phyloP scores from a whole-genome alignment of 805 yeast genomes.

The Suhomyces kilbournensis region DNA sequence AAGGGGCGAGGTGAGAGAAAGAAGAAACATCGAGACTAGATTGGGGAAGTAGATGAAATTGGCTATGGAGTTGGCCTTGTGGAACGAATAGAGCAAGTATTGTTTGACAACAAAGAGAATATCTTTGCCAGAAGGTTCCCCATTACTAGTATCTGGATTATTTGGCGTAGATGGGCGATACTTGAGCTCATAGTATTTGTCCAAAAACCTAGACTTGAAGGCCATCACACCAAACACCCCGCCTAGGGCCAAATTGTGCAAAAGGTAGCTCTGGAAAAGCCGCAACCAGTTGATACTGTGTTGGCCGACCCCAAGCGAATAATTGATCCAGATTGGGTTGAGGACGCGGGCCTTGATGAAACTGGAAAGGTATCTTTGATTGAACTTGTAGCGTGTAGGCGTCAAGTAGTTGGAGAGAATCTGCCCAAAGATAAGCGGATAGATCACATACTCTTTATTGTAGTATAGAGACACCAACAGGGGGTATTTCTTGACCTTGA shows the following conservation, averaged over 20 bases:
- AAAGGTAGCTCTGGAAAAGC: slow-evolving; percentile 21
- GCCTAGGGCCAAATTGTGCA: slow-evolving; percentile 23
- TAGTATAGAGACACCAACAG: slow-evolving; percentile 22
- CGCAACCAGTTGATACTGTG: slow-evolving; percentile 30
- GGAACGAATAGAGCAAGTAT: slow-evolving; percentile 18
- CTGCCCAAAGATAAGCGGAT: slow-evolving; percentile 37
- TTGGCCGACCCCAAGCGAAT: slow-evolving; percentile 24
- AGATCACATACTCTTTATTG: slow-evolving; percentile 32
- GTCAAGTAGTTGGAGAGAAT: slow-evolving; percentile 40
- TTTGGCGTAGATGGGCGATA: neutral
- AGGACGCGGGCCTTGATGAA: slow-evolving; percentile 29
- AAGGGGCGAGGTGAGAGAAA: slow-evolving; percentile 33
- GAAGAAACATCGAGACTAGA: slow-evolving; percentile 30
- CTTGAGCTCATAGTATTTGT: slow-evolving; percentile 22
- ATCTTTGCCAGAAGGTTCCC: neutral
- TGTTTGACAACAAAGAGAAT: slow-evolving; percentile 12
- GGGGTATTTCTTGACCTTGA: slow-evolving; percentile 23
- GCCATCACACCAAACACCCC: slow-evolving; percentile 15
- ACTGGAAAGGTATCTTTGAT: slow-evolving; percentile 34
- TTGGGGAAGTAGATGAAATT: slow-evolving; percentile 38
- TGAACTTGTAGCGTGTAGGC: slow-evolving; percentile 34
- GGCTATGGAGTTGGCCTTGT: slow-evolving; percentile 27
- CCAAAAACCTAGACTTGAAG: slow-evolving; percentile 20
- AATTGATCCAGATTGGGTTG: slow-evolving; percentile 43
- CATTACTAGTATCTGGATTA: neutral